phyloP scores from a whole-genome alignment of 2,329 filamentous ascomycete genomes.

The Paecilomyces fulvus region DNA sequence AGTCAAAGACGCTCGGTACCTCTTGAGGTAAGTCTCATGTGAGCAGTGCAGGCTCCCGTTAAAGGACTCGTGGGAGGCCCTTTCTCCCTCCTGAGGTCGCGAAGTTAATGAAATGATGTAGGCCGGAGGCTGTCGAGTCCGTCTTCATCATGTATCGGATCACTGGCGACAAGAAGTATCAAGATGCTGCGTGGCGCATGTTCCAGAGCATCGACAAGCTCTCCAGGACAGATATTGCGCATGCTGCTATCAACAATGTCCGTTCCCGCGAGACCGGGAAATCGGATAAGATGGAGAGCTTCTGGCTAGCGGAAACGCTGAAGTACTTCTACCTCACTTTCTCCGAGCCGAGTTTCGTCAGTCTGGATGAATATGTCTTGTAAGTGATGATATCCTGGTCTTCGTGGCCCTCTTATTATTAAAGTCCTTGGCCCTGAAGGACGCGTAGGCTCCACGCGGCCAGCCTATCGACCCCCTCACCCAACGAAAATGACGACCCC shows the following conservation, averaged over 20 bases:
- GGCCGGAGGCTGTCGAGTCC: constrained; percentile 53
- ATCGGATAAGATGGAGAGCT: constrained; percentile 36
- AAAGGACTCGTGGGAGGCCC: neutral
- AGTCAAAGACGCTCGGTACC: constrained; percentile 6
- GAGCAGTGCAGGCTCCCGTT: neutral
- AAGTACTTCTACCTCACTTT: constrained; percentile 41
- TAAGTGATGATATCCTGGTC: constrained; percentile 13
- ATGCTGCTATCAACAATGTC: constrained; percentile 38
- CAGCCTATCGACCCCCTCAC: neutral
- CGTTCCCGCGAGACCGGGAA: constrained; percentile 18
- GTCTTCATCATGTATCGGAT: constrained; percentile 54
- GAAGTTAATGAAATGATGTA: constrained; percentile 7
- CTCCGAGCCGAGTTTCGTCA: constrained; percentile 30
- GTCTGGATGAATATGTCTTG: constrained; percentile 37
- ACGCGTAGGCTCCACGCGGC: neutral
- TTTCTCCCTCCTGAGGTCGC: neutral
- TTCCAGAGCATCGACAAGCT: constrained; percentile 39
- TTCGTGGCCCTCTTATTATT: neutral
- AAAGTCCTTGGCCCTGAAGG: neutral
- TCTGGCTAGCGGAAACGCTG: constrained; percentile 39
- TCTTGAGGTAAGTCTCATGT: constrained; percentile 6
- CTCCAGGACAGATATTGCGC: constrained; percentile 35
- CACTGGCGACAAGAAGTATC: constrained; percentile 43
- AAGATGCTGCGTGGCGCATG: constrained; percentile 43
- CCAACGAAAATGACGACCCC: neutral